Conservation (phyloP, 768 basidiomycete genomes). For the Hericium alpestre region DNA sequence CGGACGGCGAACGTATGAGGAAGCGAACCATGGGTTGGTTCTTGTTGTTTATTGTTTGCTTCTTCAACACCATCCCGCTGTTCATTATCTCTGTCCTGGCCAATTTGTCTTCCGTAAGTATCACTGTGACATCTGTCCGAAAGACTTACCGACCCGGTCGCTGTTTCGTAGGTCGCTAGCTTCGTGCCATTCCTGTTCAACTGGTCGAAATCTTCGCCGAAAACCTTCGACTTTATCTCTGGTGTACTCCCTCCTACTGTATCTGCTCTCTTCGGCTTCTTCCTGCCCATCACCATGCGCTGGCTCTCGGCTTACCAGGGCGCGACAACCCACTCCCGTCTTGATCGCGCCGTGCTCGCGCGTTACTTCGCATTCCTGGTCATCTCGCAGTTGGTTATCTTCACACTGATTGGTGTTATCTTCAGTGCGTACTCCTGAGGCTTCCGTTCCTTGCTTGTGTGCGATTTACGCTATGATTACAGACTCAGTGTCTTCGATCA, state of each 20-base stretch:
- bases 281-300: slow-evolving; percentile 88
- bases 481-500: slow-evolving; percentile 30
- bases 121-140: neutral
- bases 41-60: slow-evolving; percentile 70
- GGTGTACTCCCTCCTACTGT: slow-evolving; percentile 90
- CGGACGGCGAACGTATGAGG: slow-evolving; percentile 51
- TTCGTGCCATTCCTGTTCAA: slow-evolving; percentile 67
- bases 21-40: slow-evolving; percentile 70
- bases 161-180: slow-evolving; percentile 35
- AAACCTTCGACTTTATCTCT: slow-evolving; percentile 73
- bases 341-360: slow-evolving; percentile 86
- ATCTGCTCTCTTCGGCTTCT: slow-evolving; percentile 80
- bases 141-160: neutral
- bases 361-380: slow-evolving; percentile 92
- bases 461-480: neutral
- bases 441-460: no score
- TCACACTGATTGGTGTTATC: slow-evolving; percentile 83
- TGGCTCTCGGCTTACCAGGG: slow-evolving; percentile 66
- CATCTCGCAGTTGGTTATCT: slow-evolving; percentile 87
- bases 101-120: slow-evolving; percentile 70
- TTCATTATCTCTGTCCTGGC: slow-evolving; percentile 85
- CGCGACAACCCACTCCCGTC: slow-evolving; percentile 56
- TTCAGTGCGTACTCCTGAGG: slow-evolving; percentile 47
- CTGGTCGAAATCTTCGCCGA: slow-evolving; percentile 57
- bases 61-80: slow-evolving; percentile 90